Conservation (phyloP, 2,329 filamentous ascomycete genomes). For the Cephalotrichum gorgonifer region DNA sequence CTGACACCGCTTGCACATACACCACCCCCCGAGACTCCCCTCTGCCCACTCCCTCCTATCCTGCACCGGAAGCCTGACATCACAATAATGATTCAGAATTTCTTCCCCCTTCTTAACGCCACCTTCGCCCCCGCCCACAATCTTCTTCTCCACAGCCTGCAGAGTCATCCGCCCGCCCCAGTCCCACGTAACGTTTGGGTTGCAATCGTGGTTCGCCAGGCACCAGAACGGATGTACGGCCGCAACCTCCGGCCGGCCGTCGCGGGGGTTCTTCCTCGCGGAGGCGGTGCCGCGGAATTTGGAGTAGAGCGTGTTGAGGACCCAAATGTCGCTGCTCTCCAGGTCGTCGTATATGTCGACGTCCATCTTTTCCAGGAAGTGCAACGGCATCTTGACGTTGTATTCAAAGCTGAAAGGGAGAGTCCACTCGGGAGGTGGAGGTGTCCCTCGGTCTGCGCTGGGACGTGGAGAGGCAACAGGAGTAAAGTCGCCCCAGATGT, state of each 20-base stretch:
- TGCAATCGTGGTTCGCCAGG: constrained; percentile 89
- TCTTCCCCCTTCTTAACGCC: constrained; percentile 74
- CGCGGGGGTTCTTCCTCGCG: constrained; percentile 63
- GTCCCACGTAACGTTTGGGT: constrained; percentile 91
- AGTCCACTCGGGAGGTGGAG: constrained; percentile 51
- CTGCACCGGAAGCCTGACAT: constrained; percentile 66
- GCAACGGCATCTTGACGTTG: constrained; percentile 64
- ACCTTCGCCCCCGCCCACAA: constrained; percentile 36
- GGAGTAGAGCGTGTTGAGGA: constrained; percentile 83
- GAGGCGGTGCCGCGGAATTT: constrained; percentile 93
- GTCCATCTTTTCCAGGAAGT: constrained; percentile 77
- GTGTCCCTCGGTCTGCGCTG: not conserved
- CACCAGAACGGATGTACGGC: constrained; percentile 96
- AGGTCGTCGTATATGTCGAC: constrained; percentile 59
- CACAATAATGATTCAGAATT: constrained; percentile 90
- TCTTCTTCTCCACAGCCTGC: constrained; percentile 47
- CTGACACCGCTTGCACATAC: constrained; percentile 74
- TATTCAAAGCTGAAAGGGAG: constrained; percentile 70
- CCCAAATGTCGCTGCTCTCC: constrained; percentile 59
- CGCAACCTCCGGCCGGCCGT: constrained; percentile 79
- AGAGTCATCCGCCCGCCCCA: constrained; percentile 75
- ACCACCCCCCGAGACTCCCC: constrained; percentile 80
- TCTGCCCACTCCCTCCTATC: constrained; percentile 80
- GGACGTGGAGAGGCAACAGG: constrained; percentile 20
- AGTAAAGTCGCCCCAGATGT: constrained; percentile 61